Conservation (phyloP, 106 monocot species). For the Dioscorea alata region DNA sequence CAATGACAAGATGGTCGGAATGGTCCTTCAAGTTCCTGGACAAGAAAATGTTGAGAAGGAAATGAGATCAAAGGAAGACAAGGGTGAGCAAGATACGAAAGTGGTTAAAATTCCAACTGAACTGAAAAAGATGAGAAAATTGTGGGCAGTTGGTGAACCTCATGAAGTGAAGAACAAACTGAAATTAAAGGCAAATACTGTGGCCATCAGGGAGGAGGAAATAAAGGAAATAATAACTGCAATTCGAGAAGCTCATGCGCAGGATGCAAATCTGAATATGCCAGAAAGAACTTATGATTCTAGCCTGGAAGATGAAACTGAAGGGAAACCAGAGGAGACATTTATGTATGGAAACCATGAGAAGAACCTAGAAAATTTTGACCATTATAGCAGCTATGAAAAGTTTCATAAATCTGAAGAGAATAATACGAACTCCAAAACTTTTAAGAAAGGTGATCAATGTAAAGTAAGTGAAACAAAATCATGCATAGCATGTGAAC, state of each 20-base stretch:
- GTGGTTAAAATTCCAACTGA: conserved; percentile 11
- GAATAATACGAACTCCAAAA: not conserved
- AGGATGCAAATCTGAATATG: conserved; percentile 3
- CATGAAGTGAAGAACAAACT: conserved; percentile 6
- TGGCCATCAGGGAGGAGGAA: conserved; percentile 6
- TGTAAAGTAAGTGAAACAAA: no score
- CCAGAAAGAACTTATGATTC: conserved; percentile 2
- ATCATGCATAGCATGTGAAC: no score
- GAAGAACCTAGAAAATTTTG: no score
- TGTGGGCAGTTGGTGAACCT: conserved; percentile 9
- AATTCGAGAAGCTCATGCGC: conserved; percentile 5
- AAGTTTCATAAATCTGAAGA: no score
- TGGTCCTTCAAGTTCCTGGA: conserved; percentile 12
- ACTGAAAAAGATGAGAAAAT: conserved; percentile 15
- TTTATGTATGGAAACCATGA: no score
- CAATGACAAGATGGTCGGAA: conserved; percentile 22
- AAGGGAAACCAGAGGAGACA: conserved; percentile 5
- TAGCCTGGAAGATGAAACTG: conserved; percentile 1
- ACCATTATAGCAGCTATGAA: no score
- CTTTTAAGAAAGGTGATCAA: no score
- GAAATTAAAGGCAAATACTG: conserved; percentile 9
- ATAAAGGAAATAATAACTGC: conserved; percentile 6
- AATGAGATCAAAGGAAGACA: not conserved
- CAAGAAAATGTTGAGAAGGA: conserved; percentile 18
- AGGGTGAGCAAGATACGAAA: conserved; percentile 8